These are phyloP conservation scores for Cymbidium sinense DNA, from an alignment of 106 monocot species.

Conservation along the genomic window DNA sequence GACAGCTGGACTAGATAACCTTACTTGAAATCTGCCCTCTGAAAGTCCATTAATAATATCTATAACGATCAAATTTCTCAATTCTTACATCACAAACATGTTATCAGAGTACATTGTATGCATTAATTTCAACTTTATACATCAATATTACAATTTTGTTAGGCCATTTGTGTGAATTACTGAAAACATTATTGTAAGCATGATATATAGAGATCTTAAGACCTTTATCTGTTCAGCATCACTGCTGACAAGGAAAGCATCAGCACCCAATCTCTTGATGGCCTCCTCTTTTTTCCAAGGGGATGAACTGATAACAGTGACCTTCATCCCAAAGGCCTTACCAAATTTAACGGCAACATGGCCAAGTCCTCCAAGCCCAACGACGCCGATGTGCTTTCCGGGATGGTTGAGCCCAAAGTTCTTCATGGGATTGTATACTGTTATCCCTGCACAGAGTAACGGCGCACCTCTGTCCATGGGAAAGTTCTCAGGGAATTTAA, in stretches of 20 bases:
- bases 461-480: constrained; percentile 6
- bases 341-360: constrained; percentile 17
- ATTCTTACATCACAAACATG: no score
- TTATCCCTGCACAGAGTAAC: constrained; percentile 13
- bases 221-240: constrained; percentile 16
- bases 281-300: constrained; percentile 14
- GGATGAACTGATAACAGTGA: constrained; percentile 14
- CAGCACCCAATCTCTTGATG: constrained; percentile 6
- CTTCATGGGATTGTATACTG: constrained; percentile 13
- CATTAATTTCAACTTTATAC: no score
- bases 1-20: no score
- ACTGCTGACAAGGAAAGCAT: constrained; percentile 13
- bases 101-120: no score
- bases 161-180: background rate
- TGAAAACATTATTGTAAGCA: background rate
- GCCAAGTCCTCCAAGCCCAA: constrained; percentile 14
- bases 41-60: background rate
- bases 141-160: no score
- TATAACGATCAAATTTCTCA: no score
- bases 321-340: constrained; percentile 15
- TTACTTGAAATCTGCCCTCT: no score
- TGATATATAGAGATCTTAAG: background rate
- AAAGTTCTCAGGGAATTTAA: constrained; percentile 6
- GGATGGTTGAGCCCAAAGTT: constrained; percentile 1
- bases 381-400: constrained; percentile 5